These are phyloP conservation scores for Neurospora discreta DNA, from an alignment of 495 filamentous ascomycete genomes.

Conservation along the genomic window DNA sequence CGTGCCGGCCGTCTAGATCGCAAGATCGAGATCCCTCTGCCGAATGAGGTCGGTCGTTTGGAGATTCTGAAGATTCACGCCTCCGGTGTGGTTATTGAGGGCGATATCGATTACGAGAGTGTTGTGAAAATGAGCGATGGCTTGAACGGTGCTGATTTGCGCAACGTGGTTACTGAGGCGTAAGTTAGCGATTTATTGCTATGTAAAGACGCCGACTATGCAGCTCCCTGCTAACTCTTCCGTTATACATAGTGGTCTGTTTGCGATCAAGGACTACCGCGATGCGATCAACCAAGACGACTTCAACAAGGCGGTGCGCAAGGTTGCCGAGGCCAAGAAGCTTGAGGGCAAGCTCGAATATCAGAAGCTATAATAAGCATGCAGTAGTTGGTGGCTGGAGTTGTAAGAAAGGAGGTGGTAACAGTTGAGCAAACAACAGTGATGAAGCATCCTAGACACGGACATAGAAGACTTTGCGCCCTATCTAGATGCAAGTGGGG, in stretches of 20 bases:
- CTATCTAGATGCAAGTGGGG: neutral
- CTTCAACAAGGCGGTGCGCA: slow-evolving; percentile 96
- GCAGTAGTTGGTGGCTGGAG: neutral
- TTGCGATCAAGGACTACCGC: slow-evolving; percentile 94
- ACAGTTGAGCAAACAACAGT: neutral
- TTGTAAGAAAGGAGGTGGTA: neutral
- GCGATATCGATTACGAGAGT: slow-evolving; percentile 98
- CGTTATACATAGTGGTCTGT: slow-evolving; percentile 56
- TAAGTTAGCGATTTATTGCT: slow-evolving; percentile 37
- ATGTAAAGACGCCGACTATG: neutral
- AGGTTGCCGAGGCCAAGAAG: slow-evolving; percentile 96
- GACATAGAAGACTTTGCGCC: neutral
- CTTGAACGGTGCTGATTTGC: slow-evolving; percentile 91
- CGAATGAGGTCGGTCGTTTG: slow-evolving; percentile 95
- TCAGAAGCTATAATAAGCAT: slow-evolving; percentile 69
- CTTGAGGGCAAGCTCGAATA: slow-evolving; percentile 96
- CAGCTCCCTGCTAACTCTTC: slow-evolving; percentile 14
- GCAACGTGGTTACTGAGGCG: slow-evolving; percentile 99
- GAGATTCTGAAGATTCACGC: slow-evolving; percentile 99
- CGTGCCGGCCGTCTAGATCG: slow-evolving; percentile 90
- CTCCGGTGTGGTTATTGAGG: slow-evolving; percentile 72
- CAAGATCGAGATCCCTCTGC: slow-evolving; percentile 97
- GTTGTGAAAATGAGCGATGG: slow-evolving; percentile 99
- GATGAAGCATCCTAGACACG: neutral
- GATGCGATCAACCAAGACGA: slow-evolving; percentile 96